A percentile compares a stretch with the other conserved stretches of the same genome.
phyloP scores from a whole-genome alignment of 1,284 basidiomycete species.

The Ganoderma leucocontextum region DNA sequence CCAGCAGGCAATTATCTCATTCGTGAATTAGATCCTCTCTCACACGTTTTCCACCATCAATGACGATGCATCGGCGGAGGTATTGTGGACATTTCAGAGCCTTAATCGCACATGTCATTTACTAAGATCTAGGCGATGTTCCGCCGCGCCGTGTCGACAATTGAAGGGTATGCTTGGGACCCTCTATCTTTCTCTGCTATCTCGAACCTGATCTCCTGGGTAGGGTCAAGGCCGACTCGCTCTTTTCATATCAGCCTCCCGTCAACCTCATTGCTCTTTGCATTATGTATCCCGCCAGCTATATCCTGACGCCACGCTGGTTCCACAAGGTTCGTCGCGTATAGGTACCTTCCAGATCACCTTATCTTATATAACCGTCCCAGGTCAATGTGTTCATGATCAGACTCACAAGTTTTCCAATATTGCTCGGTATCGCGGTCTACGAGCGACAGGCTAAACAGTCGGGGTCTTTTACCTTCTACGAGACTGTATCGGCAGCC shows the following conservation, averaged over 20 bases:
- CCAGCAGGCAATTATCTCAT: background rate
- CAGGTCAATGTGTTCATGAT: slow-evolving; percentile 91
- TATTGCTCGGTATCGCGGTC: slow-evolving; percentile 82
- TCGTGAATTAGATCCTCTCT: slow-evolving; percentile 77
- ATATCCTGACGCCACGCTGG: slow-evolving; percentile 79
- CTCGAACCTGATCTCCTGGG: background rate
- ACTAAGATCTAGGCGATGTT: slow-evolving; percentile 79
- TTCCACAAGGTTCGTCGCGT: slow-evolving; percentile 76
- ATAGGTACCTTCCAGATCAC: slow-evolving; percentile 1
- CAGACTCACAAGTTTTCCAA: slow-evolving; percentile 84
- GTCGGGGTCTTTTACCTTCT: slow-evolving; percentile 67
- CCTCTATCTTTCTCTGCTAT: background rate
- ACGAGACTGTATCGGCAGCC: slow-evolving; percentile 73
- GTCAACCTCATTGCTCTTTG: slow-evolving; percentile 86
- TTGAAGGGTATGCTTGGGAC: slow-evolving; percentile 73
- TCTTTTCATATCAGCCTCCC: slow-evolving; percentile 95
- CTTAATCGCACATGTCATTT: background rate
- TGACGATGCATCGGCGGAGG: slow-evolving; percentile 92
- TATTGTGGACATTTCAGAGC: slow-evolving; percentile 39
- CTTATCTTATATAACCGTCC: slow-evolving; percentile 23
- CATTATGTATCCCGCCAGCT: slow-evolving; percentile 85
- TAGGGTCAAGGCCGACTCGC: slow-evolving; percentile 86
- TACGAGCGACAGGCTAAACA: slow-evolving; percentile 85
- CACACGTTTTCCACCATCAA: slow-evolving; percentile 94
- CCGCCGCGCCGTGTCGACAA: slow-evolving; percentile 87